Evolutionary conservation across 345 rosid species (phyloP).

Genomic region (Hibiscus trionum): DNA sequence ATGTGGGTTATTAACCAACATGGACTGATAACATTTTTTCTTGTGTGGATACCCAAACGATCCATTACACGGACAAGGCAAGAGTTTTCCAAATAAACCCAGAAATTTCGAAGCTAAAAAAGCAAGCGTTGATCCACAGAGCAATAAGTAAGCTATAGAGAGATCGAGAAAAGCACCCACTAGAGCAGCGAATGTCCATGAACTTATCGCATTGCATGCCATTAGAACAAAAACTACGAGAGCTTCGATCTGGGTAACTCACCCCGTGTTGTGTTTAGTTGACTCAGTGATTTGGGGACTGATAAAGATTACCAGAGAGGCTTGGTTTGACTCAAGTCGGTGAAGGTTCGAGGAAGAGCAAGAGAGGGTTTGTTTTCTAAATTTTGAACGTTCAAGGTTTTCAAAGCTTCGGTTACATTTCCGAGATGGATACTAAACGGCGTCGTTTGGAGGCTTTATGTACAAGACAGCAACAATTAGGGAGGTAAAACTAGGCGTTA

Average conservation of each 20-base stretch:
- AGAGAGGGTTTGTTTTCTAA: neutral
- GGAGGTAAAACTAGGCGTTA: too few relatives aligned
- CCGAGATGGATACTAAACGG: neutral
- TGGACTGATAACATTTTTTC: conserved; percentile 41
- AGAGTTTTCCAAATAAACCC: conserved; percentile 35
- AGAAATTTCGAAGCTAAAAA: conserved; percentile 43
- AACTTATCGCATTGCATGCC: conserved; percentile 34
- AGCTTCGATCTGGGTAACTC: conserved; percentile 3
- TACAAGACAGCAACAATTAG: neutral
- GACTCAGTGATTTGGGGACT: neutral
- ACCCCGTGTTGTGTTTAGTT: conserved; percentile 3
- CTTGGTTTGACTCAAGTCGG: neutral
- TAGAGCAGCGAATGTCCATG: conserved; percentile 49
- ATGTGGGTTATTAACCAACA: conserved; percentile 28
- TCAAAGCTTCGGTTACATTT: neutral
- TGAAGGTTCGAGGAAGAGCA: neutral
- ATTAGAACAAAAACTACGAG: conserved; percentile 10
- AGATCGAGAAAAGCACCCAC: conserved; percentile 64
- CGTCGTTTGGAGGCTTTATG: neutral
- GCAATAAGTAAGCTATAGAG: conserved; percentile 23
- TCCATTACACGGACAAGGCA: conserved; percentile 64
- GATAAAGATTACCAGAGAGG: neutral
- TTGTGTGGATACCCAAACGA: conserved; percentile 27
- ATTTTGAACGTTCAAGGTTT: neutral
- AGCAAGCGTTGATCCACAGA: conserved; percentile 29